Percentiles rank a stretch among this genome's conserved stretches.
These are phyloP conservation scores for Sarocladium strictum DNA, from an alignment of 2,329 filamentous ascomycete species.

Conservation along the genomic window DNA sequence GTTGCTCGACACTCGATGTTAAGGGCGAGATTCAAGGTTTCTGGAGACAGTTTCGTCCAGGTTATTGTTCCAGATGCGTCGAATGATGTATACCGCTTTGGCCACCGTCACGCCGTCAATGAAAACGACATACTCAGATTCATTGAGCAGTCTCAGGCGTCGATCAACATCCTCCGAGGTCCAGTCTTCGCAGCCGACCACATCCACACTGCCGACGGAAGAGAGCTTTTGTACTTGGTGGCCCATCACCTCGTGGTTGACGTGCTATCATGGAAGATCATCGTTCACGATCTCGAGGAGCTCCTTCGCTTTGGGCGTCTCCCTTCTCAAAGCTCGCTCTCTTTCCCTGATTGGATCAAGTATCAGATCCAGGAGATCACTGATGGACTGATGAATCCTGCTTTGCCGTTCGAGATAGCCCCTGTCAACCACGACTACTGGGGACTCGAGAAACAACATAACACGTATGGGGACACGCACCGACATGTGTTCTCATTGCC, in stretches of 20 bases:
- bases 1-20: slow-evolving; percentile 48
- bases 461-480: slow-evolving; percentile 39
- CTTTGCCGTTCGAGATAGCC: slow-evolving; percentile 33
- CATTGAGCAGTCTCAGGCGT: slow-evolving; percentile 34
- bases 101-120: slow-evolving; percentile 30
- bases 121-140: slow-evolving; percentile 35
- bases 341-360: slow-evolving; percentile 45
- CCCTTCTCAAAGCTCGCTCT: slow-evolving; percentile 36
- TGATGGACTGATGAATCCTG: slow-evolving; percentile 21
- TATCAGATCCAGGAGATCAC: slow-evolving; percentile 34
- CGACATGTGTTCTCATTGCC: slow-evolving; percentile 37
- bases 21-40: slow-evolving; percentile 36
- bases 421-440: slow-evolving; percentile 41
- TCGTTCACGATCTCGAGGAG: slow-evolving; percentile 44
- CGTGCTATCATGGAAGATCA: slow-evolving; percentile 42
- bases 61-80: slow-evolving; percentile 31
- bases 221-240: slow-evolving; percentile 41
- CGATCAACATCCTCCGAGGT: slow-evolving; percentile 42
- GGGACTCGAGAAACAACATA: slow-evolving; percentile 35
- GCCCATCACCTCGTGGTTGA: slow-evolving; percentile 49
- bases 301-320: slow-evolving; percentile 39
- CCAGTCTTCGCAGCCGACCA: slow-evolving; percentile 46
- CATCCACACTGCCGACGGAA: slow-evolving; percentile 37
- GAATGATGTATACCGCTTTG: slow-evolving; percentile 38
- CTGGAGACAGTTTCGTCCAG: slow-evolving; percentile 39